Percentiles rank a stretch among this genome's conserved stretches.
Evolutionary conservation across 1,139 yeast species (phyloP).

Genomic region (Casaregolazyma lundiana): DNA sequence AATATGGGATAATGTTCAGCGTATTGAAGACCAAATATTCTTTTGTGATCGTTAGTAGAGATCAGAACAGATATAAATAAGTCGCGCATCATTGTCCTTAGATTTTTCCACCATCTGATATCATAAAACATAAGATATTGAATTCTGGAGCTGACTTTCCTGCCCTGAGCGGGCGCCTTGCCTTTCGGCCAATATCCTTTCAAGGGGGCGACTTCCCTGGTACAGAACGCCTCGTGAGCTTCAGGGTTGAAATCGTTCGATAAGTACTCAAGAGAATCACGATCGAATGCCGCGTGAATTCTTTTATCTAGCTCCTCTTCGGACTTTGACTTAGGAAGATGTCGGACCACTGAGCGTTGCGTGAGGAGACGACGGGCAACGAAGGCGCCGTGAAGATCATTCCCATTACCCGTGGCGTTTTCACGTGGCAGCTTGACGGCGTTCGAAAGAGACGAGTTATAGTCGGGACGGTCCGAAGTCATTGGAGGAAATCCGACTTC

Average conservation of each 20-base stretch:
- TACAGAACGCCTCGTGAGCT: slow-evolving; percentile 4
- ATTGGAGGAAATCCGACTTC: slow-evolving; percentile 9
- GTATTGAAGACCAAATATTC: slow-evolving; percentile 67
- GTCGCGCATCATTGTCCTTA: slow-evolving; percentile 60
- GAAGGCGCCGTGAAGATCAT: no score
- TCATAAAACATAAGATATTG: slow-evolving; percentile 72
- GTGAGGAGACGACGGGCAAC: no score
- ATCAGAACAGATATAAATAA: slow-evolving; percentile 67
- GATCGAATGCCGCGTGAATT: not conserved
- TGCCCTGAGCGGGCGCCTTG: slow-evolving; percentile 2
- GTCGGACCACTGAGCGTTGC: no score
- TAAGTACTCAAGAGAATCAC: not conserved
- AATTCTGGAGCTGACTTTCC: slow-evolving; percentile 45
- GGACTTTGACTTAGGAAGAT: not conserved
- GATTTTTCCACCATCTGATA: slow-evolving; percentile 65
- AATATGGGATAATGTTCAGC: slow-evolving; percentile 76
- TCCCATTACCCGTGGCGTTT: not conserved
- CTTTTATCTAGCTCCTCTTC: not conserved
- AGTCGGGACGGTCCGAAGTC: not conserved
- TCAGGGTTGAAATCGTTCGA: not conserved
- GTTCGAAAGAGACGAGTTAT: not conserved
- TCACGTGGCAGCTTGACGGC: not conserved
- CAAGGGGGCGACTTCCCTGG: slow-evolving; percentile 1
- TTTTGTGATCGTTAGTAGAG: slow-evolving; percentile 56
- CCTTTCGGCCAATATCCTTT: slow-evolving; percentile 13